A percentile compares a stretch with the other conserved stretches of the same genome.
phyloP scores from a whole-genome alignment of 2,329 filamentous ascomycete species.

The Colletotrichum neosansevieriae region DNA sequence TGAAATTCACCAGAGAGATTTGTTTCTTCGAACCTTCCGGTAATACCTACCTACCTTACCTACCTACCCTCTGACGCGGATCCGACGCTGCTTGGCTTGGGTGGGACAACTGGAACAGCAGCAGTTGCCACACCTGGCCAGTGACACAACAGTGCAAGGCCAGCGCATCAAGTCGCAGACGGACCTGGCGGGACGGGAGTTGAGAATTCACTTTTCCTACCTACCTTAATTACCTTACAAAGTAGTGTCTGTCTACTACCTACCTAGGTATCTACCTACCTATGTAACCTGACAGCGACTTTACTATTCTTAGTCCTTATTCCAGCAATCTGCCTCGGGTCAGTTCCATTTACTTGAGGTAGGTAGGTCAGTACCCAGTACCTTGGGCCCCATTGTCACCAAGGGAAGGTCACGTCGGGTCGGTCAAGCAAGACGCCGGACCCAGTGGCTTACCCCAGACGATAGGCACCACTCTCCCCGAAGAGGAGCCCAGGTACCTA shows the following conservation, averaged over 20 bases:
- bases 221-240: too few relatives aligned
- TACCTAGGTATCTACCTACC: too few relatives aligned
- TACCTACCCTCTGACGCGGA: slow-evolving; percentile 14
- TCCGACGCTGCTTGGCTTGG: slow-evolving; percentile 12
- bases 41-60: too few relatives aligned
- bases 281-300: too few relatives aligned
- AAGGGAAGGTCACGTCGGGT: slow-evolving; percentile 10
- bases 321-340: neutral
- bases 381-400: too few relatives aligned
- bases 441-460: slow-evolving; percentile 36
- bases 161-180: too few relatives aligned
- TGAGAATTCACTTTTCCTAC: too few relatives aligned
- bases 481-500: slow-evolving; percentile 6
- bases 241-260: too few relatives aligned
- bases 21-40: slow-evolving; percentile 10
- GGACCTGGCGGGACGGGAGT: too few relatives aligned
- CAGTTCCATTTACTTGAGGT: too few relatives aligned
- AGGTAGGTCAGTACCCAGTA: too few relatives aligned
- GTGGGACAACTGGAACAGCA: neutral
- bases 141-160: slow-evolving; percentile 15
- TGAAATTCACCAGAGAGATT: slow-evolving; percentile 12
- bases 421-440: slow-evolving; percentile 30
- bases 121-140: slow-evolving; percentile 11
- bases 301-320: neutral
- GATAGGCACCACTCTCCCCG: slow-evolving; percentile 24